phyloP scores from a whole-genome alignment of 768 basidiomycete genomes.

The Phaeolepiota aurea region DNA sequence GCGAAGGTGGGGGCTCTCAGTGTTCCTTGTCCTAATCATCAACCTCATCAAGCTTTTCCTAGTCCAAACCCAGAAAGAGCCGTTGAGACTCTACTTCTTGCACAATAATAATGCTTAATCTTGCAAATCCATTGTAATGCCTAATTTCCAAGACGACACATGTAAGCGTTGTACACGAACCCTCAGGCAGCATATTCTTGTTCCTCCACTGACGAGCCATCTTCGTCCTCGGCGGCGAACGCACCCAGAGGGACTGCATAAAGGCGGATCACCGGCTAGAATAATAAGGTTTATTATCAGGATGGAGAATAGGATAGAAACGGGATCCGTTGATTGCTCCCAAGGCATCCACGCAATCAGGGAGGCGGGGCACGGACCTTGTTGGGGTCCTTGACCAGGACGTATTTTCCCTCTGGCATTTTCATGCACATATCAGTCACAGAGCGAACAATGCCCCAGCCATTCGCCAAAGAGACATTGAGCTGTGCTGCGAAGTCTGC shows the following conservation, averaged over 20 bases:
- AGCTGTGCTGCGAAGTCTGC: constrained; percentile 91
- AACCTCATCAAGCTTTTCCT: constrained; percentile 6
- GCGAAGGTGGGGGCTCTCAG: constrained; percentile 51
- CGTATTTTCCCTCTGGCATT: constrained; percentile 97
- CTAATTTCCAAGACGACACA: not conserved
- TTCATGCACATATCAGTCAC: constrained; percentile 93
- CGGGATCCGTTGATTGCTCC: constrained; percentile 8
- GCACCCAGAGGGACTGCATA: constrained; percentile 88
- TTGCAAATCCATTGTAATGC: constrained; percentile 1
- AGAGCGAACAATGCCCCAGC: constrained; percentile 97
- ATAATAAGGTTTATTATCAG: too few species aligned
- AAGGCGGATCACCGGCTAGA: constrained; percentile 84
- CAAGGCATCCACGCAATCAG: not conserved
- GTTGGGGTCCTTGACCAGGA: constrained; percentile 96
- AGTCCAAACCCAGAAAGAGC: constrained; percentile 78
- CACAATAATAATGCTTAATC: constrained; percentile 21
- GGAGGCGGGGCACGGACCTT: constrained; percentile 75
- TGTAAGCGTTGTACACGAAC: not conserved
- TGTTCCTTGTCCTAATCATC: constrained; percentile 9
- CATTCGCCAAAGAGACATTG: constrained; percentile 90
- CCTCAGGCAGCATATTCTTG: constrained; percentile 14
- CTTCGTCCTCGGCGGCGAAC: constrained; percentile 80
- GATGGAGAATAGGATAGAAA: too few species aligned
- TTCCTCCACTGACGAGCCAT: constrained; percentile 30
- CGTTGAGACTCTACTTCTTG: constrained; percentile 67